Conservation (phyloP, 2,329 filamentous ascomycete species). For the Fusarium lyarnte region DNA sequence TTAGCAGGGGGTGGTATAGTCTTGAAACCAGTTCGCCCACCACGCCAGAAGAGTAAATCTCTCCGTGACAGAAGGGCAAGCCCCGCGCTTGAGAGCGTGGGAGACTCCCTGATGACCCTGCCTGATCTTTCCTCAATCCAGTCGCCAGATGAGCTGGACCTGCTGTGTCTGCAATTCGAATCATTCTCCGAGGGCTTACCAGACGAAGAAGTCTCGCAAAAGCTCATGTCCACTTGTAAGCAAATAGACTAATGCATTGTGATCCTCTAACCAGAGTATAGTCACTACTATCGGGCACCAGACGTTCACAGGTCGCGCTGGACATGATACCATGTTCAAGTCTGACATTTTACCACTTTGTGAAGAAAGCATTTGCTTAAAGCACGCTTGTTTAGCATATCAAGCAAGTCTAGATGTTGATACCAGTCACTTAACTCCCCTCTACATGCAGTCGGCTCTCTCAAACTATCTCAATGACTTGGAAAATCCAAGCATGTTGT, state of each 20-base stretch:
- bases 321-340: not conserved
- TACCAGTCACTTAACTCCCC: not conserved
- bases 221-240: not conserved
- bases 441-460: not conserved
- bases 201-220: not conserved
- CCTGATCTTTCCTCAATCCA: not conserved
- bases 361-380: not conserved
- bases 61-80: not conserved
- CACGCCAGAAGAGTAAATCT: not conserved
- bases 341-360: not conserved
- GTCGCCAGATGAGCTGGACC: not conserved
- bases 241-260: accelerated
- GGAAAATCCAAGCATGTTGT: not conserved
- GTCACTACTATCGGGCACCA: not conserved
- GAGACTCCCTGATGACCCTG: not conserved
- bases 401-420: not conserved
- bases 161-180: not conserved
- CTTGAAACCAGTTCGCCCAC: slow-evolving; percentile 5
- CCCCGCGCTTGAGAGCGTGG: not conserved
- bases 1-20: not conserved
- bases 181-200: not conserved
- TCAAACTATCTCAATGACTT: not conserved
- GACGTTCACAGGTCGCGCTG: not conserved
- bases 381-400: not conserved
- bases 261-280: not conserved